Conservation (phyloP, 371 early-diverging fungal species). For the Mycotypha africana region DNA sequence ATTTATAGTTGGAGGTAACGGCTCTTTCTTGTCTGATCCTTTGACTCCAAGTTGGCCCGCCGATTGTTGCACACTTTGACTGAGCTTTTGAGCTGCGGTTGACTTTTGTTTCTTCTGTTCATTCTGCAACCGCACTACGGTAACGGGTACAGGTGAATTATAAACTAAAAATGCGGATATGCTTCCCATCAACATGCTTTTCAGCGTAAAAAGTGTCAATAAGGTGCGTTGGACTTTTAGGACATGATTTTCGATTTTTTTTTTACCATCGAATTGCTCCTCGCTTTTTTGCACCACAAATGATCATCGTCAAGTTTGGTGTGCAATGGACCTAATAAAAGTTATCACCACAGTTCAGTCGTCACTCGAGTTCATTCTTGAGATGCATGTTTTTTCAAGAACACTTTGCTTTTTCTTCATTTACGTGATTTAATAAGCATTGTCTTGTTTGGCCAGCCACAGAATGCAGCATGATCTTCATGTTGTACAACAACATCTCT, state of each 20-base stretch:
- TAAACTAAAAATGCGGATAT: constrained; percentile 56
- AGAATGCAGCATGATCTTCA: constrained; percentile 47
- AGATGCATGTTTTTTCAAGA: no score
- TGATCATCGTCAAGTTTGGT: constrained; percentile 45
- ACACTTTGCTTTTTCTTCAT: no score
- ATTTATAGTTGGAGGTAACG: no score
- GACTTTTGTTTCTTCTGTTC: constrained; percentile 32
- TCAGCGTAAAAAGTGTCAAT: background rate
- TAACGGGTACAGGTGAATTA: constrained; percentile 55
- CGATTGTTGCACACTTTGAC: constrained; percentile 41
- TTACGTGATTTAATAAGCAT: constrained; percentile 46
- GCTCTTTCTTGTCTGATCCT: no score
- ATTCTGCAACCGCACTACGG: constrained; percentile 53
- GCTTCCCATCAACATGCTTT: constrained; percentile 49
- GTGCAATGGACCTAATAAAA: constrained; percentile 34
- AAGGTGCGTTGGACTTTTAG: background rate
- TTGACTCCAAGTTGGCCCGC: constrained; percentile 41
- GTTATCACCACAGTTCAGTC: no score
- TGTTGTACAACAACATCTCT: constrained; percentile 43
- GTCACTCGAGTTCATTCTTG: no score
- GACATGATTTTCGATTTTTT: background rate
- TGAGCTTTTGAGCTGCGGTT: constrained; percentile 40
- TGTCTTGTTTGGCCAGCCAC: constrained; percentile 53
- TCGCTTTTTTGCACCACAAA: constrained; percentile 52
- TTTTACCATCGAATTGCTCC: constrained; percentile 52